Base-by-base conservation (phyloP, 805 yeast species). In the Schwanniomyces pseudopolymorphus region DNA sequence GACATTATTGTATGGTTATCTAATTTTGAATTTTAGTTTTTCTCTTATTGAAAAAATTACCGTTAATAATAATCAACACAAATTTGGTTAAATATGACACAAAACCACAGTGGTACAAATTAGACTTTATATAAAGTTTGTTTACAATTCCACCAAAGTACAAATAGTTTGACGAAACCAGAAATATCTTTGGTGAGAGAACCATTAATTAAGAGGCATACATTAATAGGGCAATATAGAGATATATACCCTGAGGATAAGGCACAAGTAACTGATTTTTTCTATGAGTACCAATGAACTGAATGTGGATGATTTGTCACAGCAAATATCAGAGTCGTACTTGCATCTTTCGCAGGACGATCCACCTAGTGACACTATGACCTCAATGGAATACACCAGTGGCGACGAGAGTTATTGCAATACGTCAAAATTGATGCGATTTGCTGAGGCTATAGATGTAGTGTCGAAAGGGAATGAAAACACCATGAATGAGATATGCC, bases 251-350 rank as follows among this genome's bases (percentile, higher is more conserved):
- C 4, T 5, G 39, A 39, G 11, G 39, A 39, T 17, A 19, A 31
- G 4, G 5, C n/a, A 27, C 27, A 39, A 11, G 4, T 43, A 28
- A 36, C 42, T 43, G 39, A 14, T 24, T 24, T 33, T 13, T 20
- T 33, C 27, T 44, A 44, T 44, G 47, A 44, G 25, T 39, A 31
- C 31, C 7, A 33, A 35, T 44, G 43, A 42, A 40, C 31, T 26
- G 31, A 42, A 43, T 19, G 27, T 37, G 33, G 60, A 58, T 36
- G 64, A 60, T 39, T 43, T 59, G 36, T 51, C 63, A 14, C 60
- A 56, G 38, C 62, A 61, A n/a, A 42, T 59, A 37, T 54, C 68
- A 9, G 70, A 67, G 51, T 64, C 70, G 20, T 66, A 59, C 46
- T 47, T 56, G 44, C 64, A 64, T 47, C 53, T 64, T 16, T 56